phyloP scores from a whole-genome alignment of 495 filamentous ascomycete species.

The Cercophora sp. region DNA sequence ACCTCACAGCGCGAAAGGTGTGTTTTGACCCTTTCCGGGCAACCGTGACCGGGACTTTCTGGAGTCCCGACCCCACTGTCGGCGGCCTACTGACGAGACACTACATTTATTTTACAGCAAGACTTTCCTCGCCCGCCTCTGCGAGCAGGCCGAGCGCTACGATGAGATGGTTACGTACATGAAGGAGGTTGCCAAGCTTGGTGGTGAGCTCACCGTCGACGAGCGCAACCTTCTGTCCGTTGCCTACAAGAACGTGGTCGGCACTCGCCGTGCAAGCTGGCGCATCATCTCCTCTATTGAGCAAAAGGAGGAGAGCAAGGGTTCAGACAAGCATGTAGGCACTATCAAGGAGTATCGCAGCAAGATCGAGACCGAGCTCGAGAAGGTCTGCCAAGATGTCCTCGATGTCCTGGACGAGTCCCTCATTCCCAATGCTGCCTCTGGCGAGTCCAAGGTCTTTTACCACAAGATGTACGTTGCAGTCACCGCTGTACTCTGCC shows the following conservation, averaged over 20 bases:
- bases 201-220: conserved; percentile 93
- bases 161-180: conserved; percentile 99
- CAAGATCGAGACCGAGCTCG: conserved; percentile 97
- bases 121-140: conserved; percentile 99
- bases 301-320: conserved; percentile 99
- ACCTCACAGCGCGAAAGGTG: conserved; percentile 77
- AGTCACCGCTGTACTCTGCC: conserved; percentile 15
- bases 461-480: conserved; percentile 95
- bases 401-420: conserved; percentile 92
- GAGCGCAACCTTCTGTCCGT: conserved; percentile 99
- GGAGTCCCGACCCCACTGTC: conserved; percentile 1
- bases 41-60: conserved; percentile 4
- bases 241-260: conserved; percentile 99
- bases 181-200: conserved; percentile 99
- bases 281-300: conserved; percentile 99
- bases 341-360: conserved; percentile 98
- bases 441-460: conserved; percentile 99
- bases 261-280: conserved; percentile 97
- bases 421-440: conserved; percentile 95
- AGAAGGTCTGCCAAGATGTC: conserved; percentile 98
- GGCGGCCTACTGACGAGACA: conserved; percentile 22
- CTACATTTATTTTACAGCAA: conserved; percentile 62
- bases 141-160: conserved; percentile 99
- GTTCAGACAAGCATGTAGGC: conserved; percentile 90
- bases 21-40: conserved; percentile 23